Base-by-base conservation (phyloP, 192 early-diverging fungal genomes). In the Physocladia obscura region DNA sequence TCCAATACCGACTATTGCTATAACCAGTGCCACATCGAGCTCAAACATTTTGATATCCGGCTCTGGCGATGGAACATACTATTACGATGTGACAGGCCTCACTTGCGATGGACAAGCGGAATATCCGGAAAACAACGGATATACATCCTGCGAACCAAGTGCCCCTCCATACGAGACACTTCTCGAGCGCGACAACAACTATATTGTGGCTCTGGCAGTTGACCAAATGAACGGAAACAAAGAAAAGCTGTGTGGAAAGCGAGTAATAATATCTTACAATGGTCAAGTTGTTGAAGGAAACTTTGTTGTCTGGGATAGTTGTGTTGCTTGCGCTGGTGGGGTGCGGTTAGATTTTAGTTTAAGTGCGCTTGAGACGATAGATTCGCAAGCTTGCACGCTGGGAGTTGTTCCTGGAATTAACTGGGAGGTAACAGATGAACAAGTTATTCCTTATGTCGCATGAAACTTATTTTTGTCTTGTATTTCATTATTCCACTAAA, bases 341-440 rank as follows among this genome's bases (percentile, higher is more conserved):
- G 63, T 65, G 5, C n/a, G 31, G 29, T 21, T 65, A 30, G 63
- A 65, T 32, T 65, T 65, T 32, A 52, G 49, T 51, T 8, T 65
- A 17, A 38, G 32, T 21, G 63, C 63, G 1, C 34, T 65, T 27
- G 29, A 6, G 13, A 29, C 44, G 30, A 65, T 65, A 8, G 44
- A 51, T 3, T 6, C 44, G 29, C 4, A 6, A 13, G 63, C 63
- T 21, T 65, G 63, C 31, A 17, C 11, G 19, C 29, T 51, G 2
- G 63, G 63, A 4, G 49, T 51, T 49, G 63, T 65, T 17, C 49
- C 49, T 29, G 49, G 49, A 6, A 65, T 65, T n/a, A 51, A 34
- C 2, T 65, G 63, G 63, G 49, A 65, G n/a, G 49, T 65, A 51
- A 31, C 31, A 8, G 63, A 65, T 52, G 63, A 65, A 49, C 63